Base-by-base conservation (phyloP, 768 basidiomycete species). In the Kwoniella sp. region DNA sequence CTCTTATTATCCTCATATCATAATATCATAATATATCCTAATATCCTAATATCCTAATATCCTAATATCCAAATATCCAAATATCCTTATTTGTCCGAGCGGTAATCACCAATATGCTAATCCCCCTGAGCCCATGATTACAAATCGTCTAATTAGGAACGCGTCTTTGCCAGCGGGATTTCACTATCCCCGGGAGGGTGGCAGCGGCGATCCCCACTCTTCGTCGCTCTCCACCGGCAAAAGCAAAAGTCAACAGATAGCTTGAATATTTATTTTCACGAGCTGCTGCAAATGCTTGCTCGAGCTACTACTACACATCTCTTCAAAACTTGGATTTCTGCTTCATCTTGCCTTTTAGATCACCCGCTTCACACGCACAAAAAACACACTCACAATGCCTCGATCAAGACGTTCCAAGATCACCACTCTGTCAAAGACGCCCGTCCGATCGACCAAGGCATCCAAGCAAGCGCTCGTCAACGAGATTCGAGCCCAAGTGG, bases 371-470 rank as follows among this genome's bases (percentile, higher is more conserved):
- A 24, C 3, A 56, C 29, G 7, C 24, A 26, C 29, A 55, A 48
- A 44, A 46, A 22, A 37, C 29, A 17, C 30, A 58, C 22, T 47
- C 76, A 73, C 46, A 44, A 96, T 96, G 92, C 91, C 92, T 66
- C 86, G 84, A 80, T 94, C 93, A 76, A 96, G 88, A 83, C 88
- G 92, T 70, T 82, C 89, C 66, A 92, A 96, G 82, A 77, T 95
- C 77, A 91, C 97, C 33, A 90, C 94, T 26, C 83, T 99, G 76
- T 93, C 96, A 48, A 92, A 97, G 83, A 93, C 95, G 77, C 83
- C 86, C 10, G 93, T 95, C 81, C 94, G 96, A 85, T 70, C 70
- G 8, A 92, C 90, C 25, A 89, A 85, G 79, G 92, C 91, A 77
- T 88, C 93, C 75, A 99, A 99, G 85, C 85, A 83, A 68, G 86